phyloP scores from a whole-genome alignment of 2,329 filamentous ascomycete species.

The Bimuria novae-zelandiae region DNA sequence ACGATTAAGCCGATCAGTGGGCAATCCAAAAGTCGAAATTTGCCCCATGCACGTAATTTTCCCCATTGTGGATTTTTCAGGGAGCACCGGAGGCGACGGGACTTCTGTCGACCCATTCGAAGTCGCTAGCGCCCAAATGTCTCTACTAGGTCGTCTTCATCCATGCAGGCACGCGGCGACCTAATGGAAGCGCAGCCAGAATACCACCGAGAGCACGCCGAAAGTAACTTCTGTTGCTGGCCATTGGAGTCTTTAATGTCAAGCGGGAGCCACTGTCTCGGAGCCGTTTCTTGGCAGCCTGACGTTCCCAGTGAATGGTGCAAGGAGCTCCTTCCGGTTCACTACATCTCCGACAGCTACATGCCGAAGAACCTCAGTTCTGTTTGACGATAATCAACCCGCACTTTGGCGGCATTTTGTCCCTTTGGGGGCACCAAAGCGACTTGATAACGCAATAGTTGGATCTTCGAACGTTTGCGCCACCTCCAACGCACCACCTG shows the following conservation, averaged over 20 bases:
- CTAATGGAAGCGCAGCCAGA: neutral
- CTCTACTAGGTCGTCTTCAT: neutral
- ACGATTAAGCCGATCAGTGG: too few species aligned
- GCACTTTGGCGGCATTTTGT: too few species aligned
- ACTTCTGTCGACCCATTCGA: too few species aligned
- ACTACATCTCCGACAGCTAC: too few species aligned
- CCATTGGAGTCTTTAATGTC: neutral
- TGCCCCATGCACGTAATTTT: too few species aligned
- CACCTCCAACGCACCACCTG: constrained; percentile 1
- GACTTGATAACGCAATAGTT: neutral
- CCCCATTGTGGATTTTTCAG: too few species aligned
- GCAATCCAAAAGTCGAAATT: too few species aligned
- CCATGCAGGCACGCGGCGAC: neutral
- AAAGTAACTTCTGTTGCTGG: neutral
- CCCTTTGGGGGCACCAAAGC: too few species aligned
- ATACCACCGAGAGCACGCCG: neutral
- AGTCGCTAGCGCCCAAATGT: neutral
- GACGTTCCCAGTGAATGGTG: neutral
- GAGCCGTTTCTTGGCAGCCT: neutral
- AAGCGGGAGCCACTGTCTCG: neutral
- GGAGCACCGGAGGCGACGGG: too few species aligned
- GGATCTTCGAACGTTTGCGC: neutral
- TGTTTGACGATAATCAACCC: too few species aligned
- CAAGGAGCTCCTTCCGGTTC: neutral
- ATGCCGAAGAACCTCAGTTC: too few species aligned